These are phyloP conservation scores for Pleurotus cornucopiae DNA, from an alignment of 768 basidiomycete species.

Conservation along the genomic window DNA sequence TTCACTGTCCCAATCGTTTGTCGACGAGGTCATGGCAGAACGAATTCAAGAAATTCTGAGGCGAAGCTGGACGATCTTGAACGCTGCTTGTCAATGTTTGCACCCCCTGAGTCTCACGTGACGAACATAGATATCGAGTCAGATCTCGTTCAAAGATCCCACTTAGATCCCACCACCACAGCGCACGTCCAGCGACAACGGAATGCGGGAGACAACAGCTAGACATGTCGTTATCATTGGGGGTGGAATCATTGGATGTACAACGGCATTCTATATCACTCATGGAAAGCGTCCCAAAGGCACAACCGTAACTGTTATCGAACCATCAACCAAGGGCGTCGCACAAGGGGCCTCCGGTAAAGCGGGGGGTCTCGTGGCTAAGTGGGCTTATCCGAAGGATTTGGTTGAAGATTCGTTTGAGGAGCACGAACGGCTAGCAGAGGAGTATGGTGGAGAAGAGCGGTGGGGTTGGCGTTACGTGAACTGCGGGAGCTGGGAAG, in stretches of 20 bases:
- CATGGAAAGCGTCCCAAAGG: constrained; percentile 42
- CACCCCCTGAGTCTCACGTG: constrained; percentile 1
- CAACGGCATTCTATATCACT: constrained; percentile 77
- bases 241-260: constrained; percentile 83
- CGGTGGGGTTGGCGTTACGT: constrained; percentile 86
- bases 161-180: constrained; percentile 5
- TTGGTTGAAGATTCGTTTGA: constrained; percentile 67
- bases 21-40: neutral
- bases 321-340: constrained; percentile 61
- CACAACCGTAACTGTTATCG: constrained; percentile 56
- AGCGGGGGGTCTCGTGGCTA: constrained; percentile 80
- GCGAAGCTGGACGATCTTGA: neutral
- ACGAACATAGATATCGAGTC: neutral
- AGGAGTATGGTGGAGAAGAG: constrained; percentile 60
- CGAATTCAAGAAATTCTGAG: neutral
- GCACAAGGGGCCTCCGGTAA: constrained; percentile 79
- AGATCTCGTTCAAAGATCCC: constrained; percentile 5
- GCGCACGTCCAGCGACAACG: neutral
- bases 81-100: neutral
- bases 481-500: constrained; percentile 69
- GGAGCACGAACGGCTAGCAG: constrained; percentile 71
- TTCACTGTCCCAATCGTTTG: neutral
- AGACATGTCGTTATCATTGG: constrained; percentile 71
- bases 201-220: neutral
- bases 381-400: constrained; percentile 77